Percentiles rank a stretch among this genome's conserved stretches.
Conservation (phyloP, 2,329 filamentous ascomycete species). For the Bipolaris zeicola region DNA sequence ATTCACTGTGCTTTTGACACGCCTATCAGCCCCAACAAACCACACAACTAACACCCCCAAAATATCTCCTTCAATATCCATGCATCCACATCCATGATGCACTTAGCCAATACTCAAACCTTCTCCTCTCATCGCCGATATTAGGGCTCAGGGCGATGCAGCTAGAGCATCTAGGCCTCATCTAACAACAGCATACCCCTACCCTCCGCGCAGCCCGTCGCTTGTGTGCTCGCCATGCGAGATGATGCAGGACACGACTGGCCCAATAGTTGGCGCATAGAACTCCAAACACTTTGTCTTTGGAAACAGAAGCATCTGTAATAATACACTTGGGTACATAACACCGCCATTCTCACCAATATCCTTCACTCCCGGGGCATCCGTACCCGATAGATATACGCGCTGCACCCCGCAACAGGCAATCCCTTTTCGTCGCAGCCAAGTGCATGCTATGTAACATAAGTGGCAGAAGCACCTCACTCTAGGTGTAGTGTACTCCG, state of each 20-base stretch:
- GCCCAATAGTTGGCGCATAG: constrained; percentile 13
- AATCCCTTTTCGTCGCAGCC: constrained; percentile 13
- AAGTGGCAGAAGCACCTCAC: constrained; percentile 18
- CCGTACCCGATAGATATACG: constrained; percentile 14
- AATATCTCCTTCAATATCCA: not conserved
- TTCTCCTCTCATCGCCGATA: not conserved
- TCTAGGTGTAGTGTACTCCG: too few species aligned
- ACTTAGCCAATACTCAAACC: not conserved
- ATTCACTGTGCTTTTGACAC: constrained; percentile 22
- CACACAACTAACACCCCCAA: not conserved
- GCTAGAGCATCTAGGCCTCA: constrained; percentile 2
- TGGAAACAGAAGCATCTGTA: constrained; percentile 24
- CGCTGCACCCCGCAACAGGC: constrained; percentile 12
- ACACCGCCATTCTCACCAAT: not conserved
- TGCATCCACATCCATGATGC: constrained; percentile 1
- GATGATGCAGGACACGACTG: constrained; percentile 28
- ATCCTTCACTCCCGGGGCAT: not conserved
- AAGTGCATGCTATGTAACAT: constrained; percentile 28
- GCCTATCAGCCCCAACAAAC: constrained; percentile 9
- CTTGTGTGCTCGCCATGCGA: constrained; percentile 21
- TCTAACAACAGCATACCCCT: constrained; percentile 5
- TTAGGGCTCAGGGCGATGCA: constrained; percentile 2
- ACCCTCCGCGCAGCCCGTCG: constrained; percentile 14
- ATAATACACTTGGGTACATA: constrained; percentile 21
- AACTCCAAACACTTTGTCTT: constrained; percentile 12